Evolutionary conservation across 2,329 filamentous ascomycete genomes (phyloP), one percentile per base, ranked within the genome.

Genomic region (Penicillium sp.): DNA sequence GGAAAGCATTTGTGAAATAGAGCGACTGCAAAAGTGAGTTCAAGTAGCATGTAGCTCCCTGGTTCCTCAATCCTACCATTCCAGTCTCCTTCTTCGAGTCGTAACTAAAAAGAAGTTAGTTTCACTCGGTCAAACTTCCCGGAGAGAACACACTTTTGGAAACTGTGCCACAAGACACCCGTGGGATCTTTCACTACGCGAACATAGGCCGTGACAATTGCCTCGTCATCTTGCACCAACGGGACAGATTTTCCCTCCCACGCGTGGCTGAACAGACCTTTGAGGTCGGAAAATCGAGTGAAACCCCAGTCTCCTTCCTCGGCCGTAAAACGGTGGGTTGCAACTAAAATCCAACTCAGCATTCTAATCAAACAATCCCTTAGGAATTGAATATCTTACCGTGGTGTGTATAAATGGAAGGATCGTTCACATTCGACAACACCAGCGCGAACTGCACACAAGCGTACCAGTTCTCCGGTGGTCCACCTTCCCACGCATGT

Each of bases 71-170:
- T 3, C 94, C 94, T 42, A 99, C 94, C 80, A 93, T 97, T 57
- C 94, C 94, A 0, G 94, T 99, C 77, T 97, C 93, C 73, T 94
- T 96, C 79, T 97, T 99, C n/a, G 94, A 97, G 73, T 99, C 93
- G 74, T 99, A 99, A 77, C 80, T 82, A 50, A 57, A 77, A 45
- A 75, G 4, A 65, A 77, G 76, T 37, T 17, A 49, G 7, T 13
- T 25, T 23, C 41, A 21, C 13, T 17, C n/a, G 21, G 48, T 48
- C 23, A 17, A 15, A 21, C 8, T 5, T 31, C 27, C 15, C 21
- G 17, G 17, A 21, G 21, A 50, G 41, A 51, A 61, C 72, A 58
- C 66, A 78, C 75, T 78, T 77, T 59, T 76, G 73, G 64, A 78
- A 77, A 58, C 71, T 79, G 59, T 80, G 78, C 78, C 78, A 80